Evolutionary conservation across 768 basidiomycete species (phyloP), one percentile per base, ranked within the genome.

Genomic region (Pisolithus sp.): DNA sequence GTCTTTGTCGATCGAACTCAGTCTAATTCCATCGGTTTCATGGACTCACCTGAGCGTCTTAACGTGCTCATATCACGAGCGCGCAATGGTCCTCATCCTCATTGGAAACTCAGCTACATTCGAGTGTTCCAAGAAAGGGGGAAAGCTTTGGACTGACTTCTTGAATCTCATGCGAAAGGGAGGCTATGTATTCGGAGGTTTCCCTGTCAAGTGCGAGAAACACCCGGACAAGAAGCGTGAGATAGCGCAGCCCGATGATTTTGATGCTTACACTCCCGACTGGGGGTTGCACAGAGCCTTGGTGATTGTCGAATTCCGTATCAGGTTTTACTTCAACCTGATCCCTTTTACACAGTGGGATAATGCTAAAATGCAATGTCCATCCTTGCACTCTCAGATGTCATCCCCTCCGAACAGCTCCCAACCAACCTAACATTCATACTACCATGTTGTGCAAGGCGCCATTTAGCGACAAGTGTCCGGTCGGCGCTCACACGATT

Each of bases 11-110:
- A 45, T 85, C 83, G 55, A 86, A 88, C 52, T 5, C 67, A n/a
- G 0, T 51, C 64, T 0, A 59, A 74, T 46, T 76, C 81, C 51
- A 86, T 87, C 21, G 85, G 86, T 1, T 87, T 88, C 67, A 85
- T 88, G 84, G 76, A 66, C 31, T 74, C 85, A 3, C 78, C 82
- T 0, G 83, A 87, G 63, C 78, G 85, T 20, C 68, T 87, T 21
- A 88, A 85, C 49, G 85, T 88, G 7, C 69, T 88, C 0, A 69
- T 88, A 15, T 87, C 85, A 4, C 78, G 86, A 13, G 82, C 85
- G 13, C 76, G 85, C 0, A 68, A 86, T 58, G 81, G 75, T n/a
- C 0, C 67, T 85, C 17, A 80, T 87, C 49, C 73, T 88, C 62
- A 73, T 88, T 12, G 85, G 86, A 1, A 85, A 86, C 53, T 67